Evolutionary conservation across 768 basidiomycete species (phyloP).

Genomic region (Strobilomyces echinocephalus): DNA sequence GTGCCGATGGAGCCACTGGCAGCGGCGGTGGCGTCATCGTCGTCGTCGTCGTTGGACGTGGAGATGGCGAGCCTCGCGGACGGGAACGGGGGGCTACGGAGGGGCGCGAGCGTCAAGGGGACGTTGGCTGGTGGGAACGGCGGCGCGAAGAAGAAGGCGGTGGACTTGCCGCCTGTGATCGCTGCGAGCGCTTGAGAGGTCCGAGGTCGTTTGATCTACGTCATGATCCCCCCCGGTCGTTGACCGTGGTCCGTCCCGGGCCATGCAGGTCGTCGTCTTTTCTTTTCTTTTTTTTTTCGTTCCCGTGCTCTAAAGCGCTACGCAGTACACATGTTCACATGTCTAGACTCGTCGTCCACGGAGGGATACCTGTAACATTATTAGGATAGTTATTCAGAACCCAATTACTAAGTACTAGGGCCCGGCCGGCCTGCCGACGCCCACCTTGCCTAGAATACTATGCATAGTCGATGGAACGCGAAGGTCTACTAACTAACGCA

Average conservation of each 20-base stretch:
- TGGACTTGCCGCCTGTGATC: constrained; percentile 33
- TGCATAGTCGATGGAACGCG: no score
- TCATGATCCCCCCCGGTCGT: no score
- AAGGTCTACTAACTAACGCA: no score
- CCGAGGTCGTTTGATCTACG: neutral
- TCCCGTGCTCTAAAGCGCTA: neutral
- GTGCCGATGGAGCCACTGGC: constrained; percentile 17
- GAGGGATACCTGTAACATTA: constrained; percentile 34
- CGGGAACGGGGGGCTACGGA: constrained; percentile 8
- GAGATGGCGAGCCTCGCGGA: neutral
- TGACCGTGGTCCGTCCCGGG: no score
- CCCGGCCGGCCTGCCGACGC: no score
- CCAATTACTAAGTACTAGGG: neutral
- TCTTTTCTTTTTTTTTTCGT: neutral
- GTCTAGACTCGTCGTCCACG: constrained; percentile 11
- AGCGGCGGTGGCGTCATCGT: neutral
- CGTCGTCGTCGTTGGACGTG: constrained; percentile 15
- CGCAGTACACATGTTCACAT: neutral
- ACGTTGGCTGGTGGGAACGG: constrained; percentile 9
- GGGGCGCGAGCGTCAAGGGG: constrained; percentile 3
- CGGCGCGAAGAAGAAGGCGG: constrained; percentile 23
- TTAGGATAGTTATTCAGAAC: constrained; percentile 23
- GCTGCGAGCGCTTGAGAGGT: constrained; percentile 32
- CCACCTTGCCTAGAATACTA: no score
- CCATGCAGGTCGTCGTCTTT: no score